phyloP scores from a whole-genome alignment of 306 rosid genomes.

The Dryas alaskensis region DNA sequence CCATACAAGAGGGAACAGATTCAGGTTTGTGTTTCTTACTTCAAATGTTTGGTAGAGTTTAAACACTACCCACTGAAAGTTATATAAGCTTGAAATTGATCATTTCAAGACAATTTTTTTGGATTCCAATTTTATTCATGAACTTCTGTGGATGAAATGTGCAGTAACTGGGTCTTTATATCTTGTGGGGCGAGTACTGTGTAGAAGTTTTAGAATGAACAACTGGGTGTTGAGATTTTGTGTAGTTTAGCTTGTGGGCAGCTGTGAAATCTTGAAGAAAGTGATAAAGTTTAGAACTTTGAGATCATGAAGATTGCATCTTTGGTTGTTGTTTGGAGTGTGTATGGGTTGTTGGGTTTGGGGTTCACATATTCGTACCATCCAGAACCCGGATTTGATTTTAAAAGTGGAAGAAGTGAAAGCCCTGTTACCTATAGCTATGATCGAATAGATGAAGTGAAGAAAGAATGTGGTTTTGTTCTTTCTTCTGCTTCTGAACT shows the following conservation, averaged over 20 bases:
- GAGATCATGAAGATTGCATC: conserved; percentile 50
- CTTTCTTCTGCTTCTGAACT: conserved; percentile 68
- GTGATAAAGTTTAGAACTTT: conserved; percentile 13
- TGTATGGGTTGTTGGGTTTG: conserved; percentile 42
- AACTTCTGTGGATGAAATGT: not conserved
- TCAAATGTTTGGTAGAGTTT: not conserved
- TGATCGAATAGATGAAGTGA: conserved; percentile 69
- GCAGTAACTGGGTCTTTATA: not conserved
- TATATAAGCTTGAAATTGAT: not conserved
- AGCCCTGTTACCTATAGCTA: conserved; percentile 39
- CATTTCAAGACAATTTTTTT: not conserved
- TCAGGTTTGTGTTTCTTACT: conserved; percentile 19
- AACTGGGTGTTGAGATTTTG: not conserved
- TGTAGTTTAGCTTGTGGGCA: not conserved
- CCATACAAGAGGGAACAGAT: conserved; percentile 10
- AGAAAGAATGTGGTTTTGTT: conserved; percentile 58
- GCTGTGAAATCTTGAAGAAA: conserved; percentile 14
- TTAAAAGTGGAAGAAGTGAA: conserved; percentile 27
- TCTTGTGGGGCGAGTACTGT: not conserved
- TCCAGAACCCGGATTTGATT: conserved; percentile 35
- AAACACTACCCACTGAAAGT: not conserved
- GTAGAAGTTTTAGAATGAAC: not conserved
- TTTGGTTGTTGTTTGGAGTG: conserved; percentile 42
- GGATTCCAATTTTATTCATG: not conserved
- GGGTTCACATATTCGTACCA: conserved; percentile 38